These are phyloP conservation scores for Fusarium dimerum DNA, from an alignment of 2,329 filamentous ascomycete genomes.

Conservation along the genomic window DNA sequence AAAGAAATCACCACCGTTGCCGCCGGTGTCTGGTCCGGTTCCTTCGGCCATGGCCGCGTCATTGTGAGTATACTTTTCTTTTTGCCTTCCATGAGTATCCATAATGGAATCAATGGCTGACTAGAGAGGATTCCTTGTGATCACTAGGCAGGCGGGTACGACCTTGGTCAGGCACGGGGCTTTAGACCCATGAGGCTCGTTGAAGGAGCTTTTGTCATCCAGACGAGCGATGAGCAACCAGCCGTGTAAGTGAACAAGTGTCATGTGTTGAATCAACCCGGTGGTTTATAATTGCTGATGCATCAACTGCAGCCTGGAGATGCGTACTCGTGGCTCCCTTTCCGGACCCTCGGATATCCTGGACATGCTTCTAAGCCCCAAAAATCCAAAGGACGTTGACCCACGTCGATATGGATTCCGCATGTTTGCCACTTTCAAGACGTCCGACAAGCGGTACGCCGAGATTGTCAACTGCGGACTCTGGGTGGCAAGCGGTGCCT, in stretches of 20 bases:
- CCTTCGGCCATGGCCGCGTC: conserved; percentile 50
- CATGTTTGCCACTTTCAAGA: conserved; percentile 52
- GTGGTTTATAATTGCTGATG: conserved; percentile 1
- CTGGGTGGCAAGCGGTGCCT: conserved; percentile 52
- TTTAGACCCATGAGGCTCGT: conserved; percentile 45
- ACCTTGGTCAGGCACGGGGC: conserved; percentile 42
- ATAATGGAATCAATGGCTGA: conserved; percentile 19
- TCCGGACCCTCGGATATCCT: conserved; percentile 48
- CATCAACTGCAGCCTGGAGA: conserved; percentile 36
- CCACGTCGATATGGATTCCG: conserved; percentile 49
- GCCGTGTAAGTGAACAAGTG: conserved; percentile 39
- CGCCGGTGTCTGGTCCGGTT: conserved; percentile 49
- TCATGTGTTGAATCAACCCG: neutral
- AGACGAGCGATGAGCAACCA: conserved; percentile 48
- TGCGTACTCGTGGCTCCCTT: conserved; percentile 49
- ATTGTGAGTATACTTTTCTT: conserved; percentile 37
- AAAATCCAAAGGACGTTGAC: conserved; percentile 41
- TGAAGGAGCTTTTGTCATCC: conserved; percentile 51
- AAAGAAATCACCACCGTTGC: conserved; percentile 53
- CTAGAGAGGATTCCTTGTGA: conserved; percentile 18
- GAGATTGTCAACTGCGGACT: conserved; percentile 51
- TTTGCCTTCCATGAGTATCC: neutral
- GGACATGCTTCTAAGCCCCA: conserved; percentile 40
- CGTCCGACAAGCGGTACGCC: conserved; percentile 49
- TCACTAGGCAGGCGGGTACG: conserved; percentile 43